Percentiles rank a stretch among this genome's conserved stretches.
These are phyloP conservation scores for Aspergillus novofumigatus DNA, from an alignment of 2,329 filamentous ascomycete species.

Conservation along the genomic window DNA sequence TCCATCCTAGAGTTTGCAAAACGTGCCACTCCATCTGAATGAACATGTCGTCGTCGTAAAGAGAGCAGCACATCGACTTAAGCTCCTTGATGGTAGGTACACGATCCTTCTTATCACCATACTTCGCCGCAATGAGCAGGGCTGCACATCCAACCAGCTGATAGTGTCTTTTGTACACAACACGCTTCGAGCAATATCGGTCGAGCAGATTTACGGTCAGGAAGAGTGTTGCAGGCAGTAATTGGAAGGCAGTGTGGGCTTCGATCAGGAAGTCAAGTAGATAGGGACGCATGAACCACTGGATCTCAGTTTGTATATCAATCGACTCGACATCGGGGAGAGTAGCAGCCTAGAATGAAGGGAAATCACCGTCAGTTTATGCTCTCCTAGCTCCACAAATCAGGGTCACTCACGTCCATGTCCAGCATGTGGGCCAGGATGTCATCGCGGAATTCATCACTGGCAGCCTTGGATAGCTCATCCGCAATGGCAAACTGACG, in stretches of 20 bases:
- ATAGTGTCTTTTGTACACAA: constrained; percentile 99
- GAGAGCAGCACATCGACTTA: constrained; percentile 97
- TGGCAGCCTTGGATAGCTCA: constrained; percentile 78
- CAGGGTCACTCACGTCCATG: constrained; percentile 66
- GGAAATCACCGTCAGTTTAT: constrained; percentile 22
- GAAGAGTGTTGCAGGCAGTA: constrained; percentile 92
- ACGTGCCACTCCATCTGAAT: constrained; percentile 99
- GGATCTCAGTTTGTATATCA: constrained; percentile 97
- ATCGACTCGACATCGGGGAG: constrained; percentile 95
- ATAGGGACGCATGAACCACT: constrained; percentile 99
- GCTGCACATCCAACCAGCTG: constrained; percentile 95
- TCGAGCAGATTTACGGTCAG: constrained; percentile 95
- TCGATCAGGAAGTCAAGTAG: constrained; percentile 97
- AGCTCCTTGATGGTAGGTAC: constrained; percentile 97
- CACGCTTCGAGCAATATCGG: constrained; percentile 93
- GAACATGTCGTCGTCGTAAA: constrained; percentile 99
- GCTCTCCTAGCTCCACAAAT: neutral
- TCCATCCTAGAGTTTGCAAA: constrained; percentile 93
- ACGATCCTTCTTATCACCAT: constrained; percentile 96
- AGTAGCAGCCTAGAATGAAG: constrained; percentile 63
- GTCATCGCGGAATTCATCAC: constrained; percentile 90
- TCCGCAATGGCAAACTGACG: constrained; percentile 84
- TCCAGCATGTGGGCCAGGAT: constrained; percentile 89
- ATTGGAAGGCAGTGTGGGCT: constrained; percentile 89
- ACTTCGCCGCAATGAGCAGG: constrained; percentile 94